These are phyloP conservation scores for Zygosaccharomyces sapae DNA, from an alignment of 1,139 yeast genomes.

Conservation along the genomic window DNA sequence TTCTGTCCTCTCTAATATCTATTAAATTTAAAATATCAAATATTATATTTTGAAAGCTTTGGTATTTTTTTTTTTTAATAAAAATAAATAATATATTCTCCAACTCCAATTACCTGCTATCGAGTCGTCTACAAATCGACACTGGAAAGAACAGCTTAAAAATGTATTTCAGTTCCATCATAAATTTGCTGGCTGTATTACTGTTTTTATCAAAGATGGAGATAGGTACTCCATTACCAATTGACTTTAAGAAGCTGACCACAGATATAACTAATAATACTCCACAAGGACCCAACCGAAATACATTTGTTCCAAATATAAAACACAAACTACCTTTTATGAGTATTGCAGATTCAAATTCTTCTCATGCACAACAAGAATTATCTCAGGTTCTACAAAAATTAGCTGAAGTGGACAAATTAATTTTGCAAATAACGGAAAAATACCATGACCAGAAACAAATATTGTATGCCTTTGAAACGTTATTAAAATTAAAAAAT, in stretches of 20 bases:
- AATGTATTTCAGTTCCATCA: neutral
- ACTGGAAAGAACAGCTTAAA: neutral
- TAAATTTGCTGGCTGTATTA: neutral
- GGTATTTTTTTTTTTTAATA: too few relatives aligned
- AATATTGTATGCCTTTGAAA: conserved; percentile 8
- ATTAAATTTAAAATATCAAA: too few relatives aligned
- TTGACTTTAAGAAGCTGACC: neutral
- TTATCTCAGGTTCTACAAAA: conserved; percentile 3
- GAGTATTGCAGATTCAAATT: too few relatives aligned
- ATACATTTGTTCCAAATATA: neutral
- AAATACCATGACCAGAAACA: conserved; percentile 7
- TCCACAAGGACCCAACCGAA: neutral
- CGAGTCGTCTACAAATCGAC: too few relatives aligned
- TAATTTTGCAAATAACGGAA: neutral
- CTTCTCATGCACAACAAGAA: too few relatives aligned
- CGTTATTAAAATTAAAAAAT: conserved; percentile 5
- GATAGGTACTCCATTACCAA: neutral
- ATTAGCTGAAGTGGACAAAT: conserved; percentile 1
- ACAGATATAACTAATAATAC: neutral
- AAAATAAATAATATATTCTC: too few relatives aligned
- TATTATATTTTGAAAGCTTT: too few relatives aligned
- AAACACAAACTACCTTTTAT: neutral
- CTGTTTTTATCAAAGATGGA: neutral
- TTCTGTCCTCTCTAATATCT: too few relatives aligned
- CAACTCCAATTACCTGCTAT: too few relatives aligned